Evolutionary conservation across 441 rosid species (phyloP), one percentile per base, ranked within the genome.

Genomic region (Melastoma candidum): DNA sequence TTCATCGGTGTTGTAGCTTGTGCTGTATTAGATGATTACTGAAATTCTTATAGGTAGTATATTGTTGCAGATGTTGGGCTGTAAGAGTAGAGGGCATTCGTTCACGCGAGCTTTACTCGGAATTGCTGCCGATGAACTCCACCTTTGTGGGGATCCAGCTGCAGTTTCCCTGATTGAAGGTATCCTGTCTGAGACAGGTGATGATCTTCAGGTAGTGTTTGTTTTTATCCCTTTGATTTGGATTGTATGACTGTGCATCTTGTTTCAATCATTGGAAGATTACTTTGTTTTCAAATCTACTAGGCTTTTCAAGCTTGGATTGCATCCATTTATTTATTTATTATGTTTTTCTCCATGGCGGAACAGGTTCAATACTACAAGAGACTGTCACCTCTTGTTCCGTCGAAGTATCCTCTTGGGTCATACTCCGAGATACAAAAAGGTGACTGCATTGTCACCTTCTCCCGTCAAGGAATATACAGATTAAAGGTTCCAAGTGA

Each of bases 61-160:
- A 29, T 45, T 41, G 48, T 68, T 59, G 61, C 74, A 90, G 93
- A 85, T 90, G 96, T 67, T 90, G 69, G 90, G 84, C 22, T 87
- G 98, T 70, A 72, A 56, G 61, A 80, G 83, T 17, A 82, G 96
- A 67, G 98, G 98, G 1, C 85, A 68, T 71, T 77, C 98, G 41
- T 90, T 90, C 69, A 90, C 98, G 53, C 82, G 95, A 68, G 95
- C 98, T 26, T 72, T 90, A 64, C 69, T 90, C 64, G 96, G 95
- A 49, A 74, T 90, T 51, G 77, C 88, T 46, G 88, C 93, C 58
- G 73, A 87, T 58, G 95, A 87, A 67, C 81, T 90, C 61, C 98
- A 90, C 71, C 84, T 90, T 67, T 90, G 98, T 63, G 98, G 98
- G 50, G 96, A 90, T 69, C 70, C 95, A 39, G 96, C 95, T 58